Conservation (phyloP, 1,284 basidiomycete genomes). For the Apiotrichum sp. region DNA sequence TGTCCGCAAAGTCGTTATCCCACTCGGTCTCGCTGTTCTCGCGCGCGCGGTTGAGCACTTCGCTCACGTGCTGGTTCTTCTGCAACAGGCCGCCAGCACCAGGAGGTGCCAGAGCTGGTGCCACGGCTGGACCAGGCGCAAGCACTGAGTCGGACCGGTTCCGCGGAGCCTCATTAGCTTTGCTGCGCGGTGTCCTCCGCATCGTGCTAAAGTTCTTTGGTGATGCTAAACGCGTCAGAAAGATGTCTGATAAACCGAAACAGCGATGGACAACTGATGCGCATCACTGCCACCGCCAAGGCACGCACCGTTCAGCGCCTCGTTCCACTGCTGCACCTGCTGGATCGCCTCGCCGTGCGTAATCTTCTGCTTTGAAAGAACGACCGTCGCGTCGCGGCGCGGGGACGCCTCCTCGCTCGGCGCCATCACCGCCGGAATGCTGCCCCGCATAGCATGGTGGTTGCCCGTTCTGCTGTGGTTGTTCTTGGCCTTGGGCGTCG, state of each 20-base stretch:
- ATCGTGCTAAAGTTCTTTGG: conserved; percentile 45
- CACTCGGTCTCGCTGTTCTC: conserved; percentile 27
- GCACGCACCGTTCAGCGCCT: conserved; percentile 76
- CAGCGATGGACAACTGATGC: not conserved
- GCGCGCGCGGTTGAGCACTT: conserved; percentile 46
- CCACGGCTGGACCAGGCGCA: conserved; percentile 9
- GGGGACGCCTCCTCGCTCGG: conserved; percentile 2
- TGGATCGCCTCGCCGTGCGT: conserved; percentile 86
- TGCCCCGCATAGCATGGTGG: not conserved
- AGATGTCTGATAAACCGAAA: not conserved
- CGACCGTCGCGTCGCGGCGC: conserved; percentile 39
- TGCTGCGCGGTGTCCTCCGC: conserved; percentile 6
- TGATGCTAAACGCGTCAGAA: conserved; percentile 44
- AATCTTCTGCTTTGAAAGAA: conserved; percentile 53
- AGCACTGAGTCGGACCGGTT: not conserved
- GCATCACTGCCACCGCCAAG: not conserved
- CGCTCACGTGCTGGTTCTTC: conserved; percentile 64
- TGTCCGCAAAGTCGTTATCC: conserved; percentile 99
- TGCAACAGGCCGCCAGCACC: conserved; percentile 23
- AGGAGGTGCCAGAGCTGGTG: conserved; percentile 3
- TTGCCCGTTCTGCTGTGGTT: not conserved
- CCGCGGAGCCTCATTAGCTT: not conserved
- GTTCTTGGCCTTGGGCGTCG: not conserved
- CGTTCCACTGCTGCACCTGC: conserved; percentile 97
- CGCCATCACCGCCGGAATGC: not conserved